Conservation (phyloP, 371 early-diverging fungal genomes). For the Mucor ambiguus region DNA sequence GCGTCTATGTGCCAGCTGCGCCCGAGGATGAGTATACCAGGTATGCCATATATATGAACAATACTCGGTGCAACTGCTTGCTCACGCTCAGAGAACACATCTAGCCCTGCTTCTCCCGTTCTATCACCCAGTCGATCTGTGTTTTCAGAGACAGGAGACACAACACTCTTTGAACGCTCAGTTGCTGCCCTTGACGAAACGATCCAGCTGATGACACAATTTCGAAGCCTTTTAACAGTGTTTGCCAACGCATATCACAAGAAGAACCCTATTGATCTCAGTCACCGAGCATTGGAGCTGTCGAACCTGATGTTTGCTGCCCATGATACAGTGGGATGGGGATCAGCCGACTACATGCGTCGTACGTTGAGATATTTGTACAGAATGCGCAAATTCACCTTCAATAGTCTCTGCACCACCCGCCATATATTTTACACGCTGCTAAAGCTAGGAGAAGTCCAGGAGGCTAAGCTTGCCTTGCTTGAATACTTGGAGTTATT, state of each 20-base stretch:
- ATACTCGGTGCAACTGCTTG: neutral
- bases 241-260: constrained; percentile 1
- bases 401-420: constrained; percentile 67
- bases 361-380: constrained; percentile 41
- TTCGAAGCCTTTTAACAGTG: constrained; percentile 8
- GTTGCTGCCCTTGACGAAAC: constrained; percentile 19
- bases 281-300: constrained; percentile 26
- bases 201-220: constrained; percentile 18
- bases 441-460: constrained; percentile 61
- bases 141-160: constrained; percentile 11
- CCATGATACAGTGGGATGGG: constrained; percentile 48
- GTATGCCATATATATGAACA: neutral
- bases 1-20: constrained; percentile 32
- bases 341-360: constrained; percentile 21
- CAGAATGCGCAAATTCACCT: constrained; percentile 62
- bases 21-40: constrained; percentile 16
- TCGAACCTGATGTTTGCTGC: constrained; percentile 27
- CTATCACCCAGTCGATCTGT: constrained; percentile 9
- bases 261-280: constrained; percentile 12
- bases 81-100: neutral
- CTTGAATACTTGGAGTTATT: constrained; percentile 59
- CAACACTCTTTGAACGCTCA: constrained; percentile 8
- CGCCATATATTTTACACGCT: constrained; percentile 64
- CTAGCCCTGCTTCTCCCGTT: constrained; percentile 6
- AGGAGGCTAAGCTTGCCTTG: constrained; percentile 68